Percentiles rank a stretch among this genome's conserved stretches.
Evolutionary conservation across 31 red algal genomes (phyloP).

Genomic region (Endocladia muricata): DNA sequence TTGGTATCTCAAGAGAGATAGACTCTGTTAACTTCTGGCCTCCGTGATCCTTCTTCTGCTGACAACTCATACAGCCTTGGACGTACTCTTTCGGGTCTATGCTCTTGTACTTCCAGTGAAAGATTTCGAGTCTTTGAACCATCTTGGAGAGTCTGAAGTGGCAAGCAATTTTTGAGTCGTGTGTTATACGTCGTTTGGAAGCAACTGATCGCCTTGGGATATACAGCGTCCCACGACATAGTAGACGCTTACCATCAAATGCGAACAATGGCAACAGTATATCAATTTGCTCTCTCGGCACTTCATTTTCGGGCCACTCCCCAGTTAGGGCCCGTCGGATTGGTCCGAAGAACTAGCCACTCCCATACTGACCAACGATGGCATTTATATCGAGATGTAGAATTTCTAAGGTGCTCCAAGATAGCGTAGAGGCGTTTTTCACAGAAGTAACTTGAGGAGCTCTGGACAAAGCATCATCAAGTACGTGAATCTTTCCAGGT

Average conservation of each 20-base stretch:
- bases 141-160: no score
- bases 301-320: background rate
- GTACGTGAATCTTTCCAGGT: background rate
- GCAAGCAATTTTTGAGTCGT: background rate
- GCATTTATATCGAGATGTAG: background rate
- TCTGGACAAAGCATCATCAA: background rate
- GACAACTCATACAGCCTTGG: conserved; percentile 3
- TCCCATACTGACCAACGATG: background rate
- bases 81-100: background rate
- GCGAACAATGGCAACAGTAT: background rate
- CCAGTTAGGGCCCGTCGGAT: background rate
- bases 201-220: background rate
- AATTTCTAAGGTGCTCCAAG: background rate
- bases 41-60: background rate
- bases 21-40: background rate
- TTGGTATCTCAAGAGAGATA: background rate
- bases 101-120: conserved; percentile 11
- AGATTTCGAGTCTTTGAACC: background rate
- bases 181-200: background rate
- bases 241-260: background rate
- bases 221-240: background rate
- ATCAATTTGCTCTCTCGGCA: background rate
- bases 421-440: background rate
- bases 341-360: background rate
- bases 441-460: background rate